These are phyloP conservation scores for Neophaeococcomyces aloes DNA, from an alignment of 2,329 filamentous ascomycete genomes.

Conservation along the genomic window DNA sequence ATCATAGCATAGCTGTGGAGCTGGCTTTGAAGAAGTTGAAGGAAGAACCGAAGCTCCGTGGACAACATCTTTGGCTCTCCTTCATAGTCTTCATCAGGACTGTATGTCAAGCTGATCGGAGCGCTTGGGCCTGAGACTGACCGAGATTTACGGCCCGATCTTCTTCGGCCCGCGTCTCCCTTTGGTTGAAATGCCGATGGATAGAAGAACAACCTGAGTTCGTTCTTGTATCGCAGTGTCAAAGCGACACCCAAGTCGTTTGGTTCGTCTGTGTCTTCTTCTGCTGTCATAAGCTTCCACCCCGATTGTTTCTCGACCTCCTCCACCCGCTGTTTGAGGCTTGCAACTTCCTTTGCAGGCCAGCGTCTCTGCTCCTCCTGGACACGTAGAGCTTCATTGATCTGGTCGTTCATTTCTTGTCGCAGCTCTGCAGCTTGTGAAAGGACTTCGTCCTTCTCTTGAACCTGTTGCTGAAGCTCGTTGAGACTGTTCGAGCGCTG, in stretches of 20 bases:
- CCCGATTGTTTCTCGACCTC: slow-evolving; percentile 33
- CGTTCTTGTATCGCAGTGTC: slow-evolving; percentile 33
- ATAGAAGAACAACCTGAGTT: slow-evolving; percentile 34
- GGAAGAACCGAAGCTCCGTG: slow-evolving; percentile 31
- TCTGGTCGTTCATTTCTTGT: slow-evolving; percentile 59
- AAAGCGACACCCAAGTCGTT: slow-evolving; percentile 26
- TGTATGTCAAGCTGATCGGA: slow-evolving; percentile 29
- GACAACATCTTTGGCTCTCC: slow-evolving; percentile 20
- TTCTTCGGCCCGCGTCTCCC: slow-evolving; percentile 12
- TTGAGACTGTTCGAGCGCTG: slow-evolving; percentile 58
- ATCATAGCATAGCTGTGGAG: slow-evolving; percentile 26
- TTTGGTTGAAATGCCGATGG: slow-evolving; percentile 29
- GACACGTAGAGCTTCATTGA: slow-evolving; percentile 69
- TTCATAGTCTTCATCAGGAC: slow-evolving; percentile 19
- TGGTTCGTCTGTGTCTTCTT: slow-evolving; percentile 20
- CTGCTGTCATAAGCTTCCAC: slow-evolving; percentile 35
- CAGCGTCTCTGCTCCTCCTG: slow-evolving; percentile 84
- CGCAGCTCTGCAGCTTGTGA: slow-evolving; percentile 56
- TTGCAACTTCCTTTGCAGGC: slow-evolving; percentile 68
- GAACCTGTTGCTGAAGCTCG: slow-evolving; percentile 55
- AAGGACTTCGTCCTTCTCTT: slow-evolving; percentile 56
- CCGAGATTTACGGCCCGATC: slow-evolving; percentile 20
- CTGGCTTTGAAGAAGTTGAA: slow-evolving; percentile 32
- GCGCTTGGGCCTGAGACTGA: slow-evolving; percentile 19
- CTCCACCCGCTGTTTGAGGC: slow-evolving; percentile 58